Percentiles rank a stretch among this genome's conserved stretches.
Conservation (phyloP, 345 rosid species). For the Citrus inodora region DNA sequence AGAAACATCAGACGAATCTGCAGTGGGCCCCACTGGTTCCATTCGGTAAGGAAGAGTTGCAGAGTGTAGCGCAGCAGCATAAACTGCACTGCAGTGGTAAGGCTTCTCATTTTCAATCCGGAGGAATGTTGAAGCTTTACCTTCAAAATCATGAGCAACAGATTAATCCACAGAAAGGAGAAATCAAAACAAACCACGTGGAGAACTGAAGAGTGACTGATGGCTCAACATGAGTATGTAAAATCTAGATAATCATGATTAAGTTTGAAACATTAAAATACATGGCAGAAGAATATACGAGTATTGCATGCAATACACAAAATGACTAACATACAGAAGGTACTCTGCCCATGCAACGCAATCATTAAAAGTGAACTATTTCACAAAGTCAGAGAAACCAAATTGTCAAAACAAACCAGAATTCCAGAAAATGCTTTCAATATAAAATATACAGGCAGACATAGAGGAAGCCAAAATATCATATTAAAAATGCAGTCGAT, state of each 20-base stretch:
- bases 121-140: constrained; percentile 62
- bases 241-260: not conserved
- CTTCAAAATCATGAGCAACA: constrained; percentile 32
- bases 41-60: constrained; percentile 65
- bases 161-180: constrained; percentile 12
- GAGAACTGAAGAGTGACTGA: not conserved
- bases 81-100: constrained; percentile 77
- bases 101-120: constrained; percentile 63
- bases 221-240: not conserved
- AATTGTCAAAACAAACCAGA: not conserved
- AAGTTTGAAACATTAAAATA: not conserved
- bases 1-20: constrained; percentile 40
- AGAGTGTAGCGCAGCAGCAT: constrained; percentile 84
- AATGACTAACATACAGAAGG: not conserved
- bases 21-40: constrained; percentile 47
- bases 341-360: not conserved
- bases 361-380: not conserved
- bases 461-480: constrained; percentile 1
- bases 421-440: constrained; percentile 1
- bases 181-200: not conserved
- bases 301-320: not conserved
- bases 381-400: not conserved
- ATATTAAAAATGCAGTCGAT: constrained; percentile 1
- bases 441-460: not conserved
- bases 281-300: not conserved